Evolutionary conservation across 768 basidiomycete species (phyloP).

Genomic region (Paxillus rubicundulus): DNA sequence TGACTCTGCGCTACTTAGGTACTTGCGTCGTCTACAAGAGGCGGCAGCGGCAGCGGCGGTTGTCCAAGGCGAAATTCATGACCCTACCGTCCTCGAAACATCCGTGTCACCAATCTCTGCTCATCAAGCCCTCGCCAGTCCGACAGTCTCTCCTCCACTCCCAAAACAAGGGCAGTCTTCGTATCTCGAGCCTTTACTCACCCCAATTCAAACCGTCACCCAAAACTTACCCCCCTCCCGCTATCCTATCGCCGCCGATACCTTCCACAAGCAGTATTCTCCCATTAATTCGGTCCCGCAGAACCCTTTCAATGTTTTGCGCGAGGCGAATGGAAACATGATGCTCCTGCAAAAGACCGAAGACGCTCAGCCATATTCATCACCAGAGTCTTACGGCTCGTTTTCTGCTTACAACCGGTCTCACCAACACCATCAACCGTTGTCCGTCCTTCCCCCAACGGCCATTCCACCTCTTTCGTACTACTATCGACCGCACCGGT

Average conservation of each 20-base stretch:
- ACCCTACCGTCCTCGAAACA: slow-evolving; percentile 36
- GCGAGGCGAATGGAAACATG: slow-evolving; percentile 34
- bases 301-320: slow-evolving; percentile 39
- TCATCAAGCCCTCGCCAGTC: slow-evolving; percentile 40
- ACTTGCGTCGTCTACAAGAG: slow-evolving; percentile 77
- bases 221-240: slow-evolving; percentile 55
- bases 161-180: slow-evolving; percentile 22
- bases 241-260: slow-evolving; percentile 69
- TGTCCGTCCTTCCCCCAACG: slow-evolving; percentile 43
- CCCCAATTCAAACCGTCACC: slow-evolving; percentile 41
- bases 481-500: slow-evolving; percentile 69
- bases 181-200: slow-evolving; percentile 53
- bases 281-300: slow-evolving; percentile 33
- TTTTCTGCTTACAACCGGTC: slow-evolving; percentile 72
- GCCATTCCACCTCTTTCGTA: slow-evolving; percentile 60
- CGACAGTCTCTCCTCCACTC: slow-evolving; percentile 47
- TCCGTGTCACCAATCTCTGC: slow-evolving; percentile 47
- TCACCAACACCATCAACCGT: slow-evolving; percentile 58
- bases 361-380: slow-evolving; percentile 40
- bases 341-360: slow-evolving; percentile 41
- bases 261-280: slow-evolving; percentile 57
- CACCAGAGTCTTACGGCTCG: slow-evolving; percentile 55
- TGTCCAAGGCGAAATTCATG: slow-evolving; percentile 39
- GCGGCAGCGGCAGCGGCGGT: slow-evolving; percentile 57
- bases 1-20: slow-evolving; percentile 43